Evolutionary conservation across 805 yeast species (phyloP), one percentile per base, ranked within the genome.

Genomic region (Barnettozyma siamensis): DNA sequence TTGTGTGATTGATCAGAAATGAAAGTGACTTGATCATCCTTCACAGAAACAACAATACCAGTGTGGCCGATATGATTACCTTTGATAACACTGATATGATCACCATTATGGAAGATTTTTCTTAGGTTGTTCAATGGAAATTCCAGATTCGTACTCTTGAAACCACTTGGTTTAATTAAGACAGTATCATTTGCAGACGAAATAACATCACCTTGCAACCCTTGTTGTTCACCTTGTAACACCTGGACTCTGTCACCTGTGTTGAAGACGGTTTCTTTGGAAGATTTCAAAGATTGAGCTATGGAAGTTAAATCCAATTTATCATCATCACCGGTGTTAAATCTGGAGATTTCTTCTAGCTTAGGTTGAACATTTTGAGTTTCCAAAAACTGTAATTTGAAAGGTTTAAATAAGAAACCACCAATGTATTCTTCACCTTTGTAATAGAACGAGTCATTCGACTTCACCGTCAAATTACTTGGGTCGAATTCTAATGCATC

Each of bases 211-310:
- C 97, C 99, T 40, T 75, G 73, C 45, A 94, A 77, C 45, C 91
- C 94, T 35, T 89, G 79, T 65, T 89, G 97, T 65, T 93, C 99
- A 59, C 99, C 99, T 49, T 80, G 78, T 39, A 85, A 73, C 37
- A 93, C 85, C 64, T 89, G 96, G 36, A 93, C 96, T 51, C 85
- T 76, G 62, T 93, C 99, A 51, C 96, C 97, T 6, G 94, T 87
- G 62, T 88, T 96, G 68, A 89, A 91, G 4, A 72, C 64, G 27
- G 78, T 70, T 23, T 73, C 65, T 18, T 75, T 69, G 2, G 78
- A 68, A 48, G 76, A 76, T 58, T 86, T 86, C 51, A 93, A 70
- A n/a, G 87, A 77, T 47, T 88, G 87, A 2, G 96, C 93, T 50
- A 93, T 79, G 0, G 89, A 78, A 4, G 88, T 78, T 43, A 93